Percentiles rank a stretch among this genome's conserved stretches.
These are phyloP conservation scores for Hyphodiscus hymeniophilus DNA, from an alignment of 495 filamentous ascomycete genomes.

Conservation along the genomic window DNA sequence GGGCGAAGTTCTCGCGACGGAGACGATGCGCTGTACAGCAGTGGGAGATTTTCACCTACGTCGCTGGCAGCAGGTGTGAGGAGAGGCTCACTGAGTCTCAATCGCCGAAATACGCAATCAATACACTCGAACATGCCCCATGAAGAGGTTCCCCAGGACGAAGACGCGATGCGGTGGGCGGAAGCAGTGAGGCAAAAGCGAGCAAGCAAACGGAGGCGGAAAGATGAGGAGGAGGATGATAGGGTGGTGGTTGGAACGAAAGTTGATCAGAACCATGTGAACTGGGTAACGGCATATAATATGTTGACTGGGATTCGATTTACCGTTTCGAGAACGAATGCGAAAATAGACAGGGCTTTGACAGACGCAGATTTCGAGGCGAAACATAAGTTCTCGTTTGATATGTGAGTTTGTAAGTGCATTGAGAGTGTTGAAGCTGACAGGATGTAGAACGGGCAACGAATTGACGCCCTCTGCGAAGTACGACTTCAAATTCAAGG, in stretches of 20 bases:
- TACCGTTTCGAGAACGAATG: slow-evolving; percentile 90
- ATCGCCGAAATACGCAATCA: slow-evolving; percentile 71
- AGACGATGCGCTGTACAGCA: slow-evolving; percentile 59
- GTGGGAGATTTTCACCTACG: slow-evolving; percentile 81
- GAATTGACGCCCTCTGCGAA: slow-evolving; percentile 96
- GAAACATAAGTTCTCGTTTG: slow-evolving; percentile 96
- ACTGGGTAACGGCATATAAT: slow-evolving; percentile 98
- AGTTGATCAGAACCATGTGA: slow-evolving; percentile 94
- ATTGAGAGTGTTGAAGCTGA: slow-evolving; percentile 1
- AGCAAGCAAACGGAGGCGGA: slow-evolving; percentile 68
- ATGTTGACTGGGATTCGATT: slow-evolving; percentile 99
- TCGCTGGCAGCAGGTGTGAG: slow-evolving; percentile 41
- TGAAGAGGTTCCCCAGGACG: slow-evolving; percentile 80
- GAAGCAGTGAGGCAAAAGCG: slow-evolving; percentile 87
- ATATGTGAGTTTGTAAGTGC: slow-evolving; percentile 47
- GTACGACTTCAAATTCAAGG: slow-evolving; percentile 99
- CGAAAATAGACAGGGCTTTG: slow-evolving; percentile 84
- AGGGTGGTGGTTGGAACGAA: slow-evolving; percentile 94
- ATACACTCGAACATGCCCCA: slow-evolving; percentile 73
- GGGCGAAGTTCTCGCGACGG: slow-evolving; percentile 43
- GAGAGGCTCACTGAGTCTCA: slow-evolving; percentile 74
- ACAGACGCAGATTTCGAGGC: slow-evolving; percentile 86
- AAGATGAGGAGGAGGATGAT: slow-evolving; percentile 90
- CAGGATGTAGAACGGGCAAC: slow-evolving; percentile 60
- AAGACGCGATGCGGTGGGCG: slow-evolving; percentile 85